Base-by-base conservation (phyloP, 2,329 filamentous ascomycete genomes). In the Trichophyton benhamiae region DNA sequence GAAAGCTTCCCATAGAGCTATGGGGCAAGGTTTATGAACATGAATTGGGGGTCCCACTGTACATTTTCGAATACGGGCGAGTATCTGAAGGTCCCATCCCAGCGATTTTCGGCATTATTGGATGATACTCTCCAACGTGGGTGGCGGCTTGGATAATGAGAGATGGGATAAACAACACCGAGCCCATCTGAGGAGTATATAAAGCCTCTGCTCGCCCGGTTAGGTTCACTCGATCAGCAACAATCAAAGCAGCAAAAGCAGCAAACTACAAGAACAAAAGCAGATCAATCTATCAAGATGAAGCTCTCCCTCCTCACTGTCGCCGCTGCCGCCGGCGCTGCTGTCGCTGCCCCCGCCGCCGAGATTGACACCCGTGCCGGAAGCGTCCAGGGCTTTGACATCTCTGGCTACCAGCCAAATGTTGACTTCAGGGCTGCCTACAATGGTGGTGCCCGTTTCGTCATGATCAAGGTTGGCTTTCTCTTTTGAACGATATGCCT, bases 391-490 rank as follows among this genome's bases (percentile, higher is more conserved):
- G 76, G 76, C 8, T 78, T 78, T 57, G 76, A 78, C 61, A 75
- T 78, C 59, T 78, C 76, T 22, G 64, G 72, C 61, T 77, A 73
- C 48, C 75, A 78, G 63, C 60, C 67, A 55, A 72, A 55, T 27
- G 73, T 77, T 42, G 62, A 78, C 67, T 78, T 75, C 65, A 66
- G 63, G 0, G 67, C 63, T 1, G 75, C 76, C 2, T 76, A 77
- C 60, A 64, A 63, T 22, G 66, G 70, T 11, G 75, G 76, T 1
- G 76, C 76, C 5, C 74, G 74, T 8, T 78, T 78, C 59, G 75
- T 77, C 55, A 77, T 78, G 59, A 77, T 78, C 69, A 78, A 78
- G 71, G 76, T 74, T 59, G 64, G 58, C 3, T 25, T 36, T 30
- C 53, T 22, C 13, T 42, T 27, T 57, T 13, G 9, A 44, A 44